These are phyloP conservation scores for Klebsormidium nitens DNA, from an alignment of 139 green algal species.

Conservation along the genomic window DNA sequence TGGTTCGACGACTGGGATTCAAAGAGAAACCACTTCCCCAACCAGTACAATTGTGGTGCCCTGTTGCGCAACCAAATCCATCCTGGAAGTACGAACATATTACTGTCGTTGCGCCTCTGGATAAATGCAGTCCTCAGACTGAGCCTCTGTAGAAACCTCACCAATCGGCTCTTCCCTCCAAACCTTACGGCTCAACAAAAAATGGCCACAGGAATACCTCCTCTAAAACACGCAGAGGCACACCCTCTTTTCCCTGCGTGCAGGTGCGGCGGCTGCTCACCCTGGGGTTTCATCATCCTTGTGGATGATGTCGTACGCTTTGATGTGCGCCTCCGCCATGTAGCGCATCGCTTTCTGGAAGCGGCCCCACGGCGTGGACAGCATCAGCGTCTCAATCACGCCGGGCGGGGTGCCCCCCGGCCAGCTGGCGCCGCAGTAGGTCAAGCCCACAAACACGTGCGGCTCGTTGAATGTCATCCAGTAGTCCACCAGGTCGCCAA, in stretches of 20 bases:
- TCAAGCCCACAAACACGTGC: slow-evolving; percentile 37
- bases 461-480: slow-evolving; percentile 45
- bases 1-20: no score
- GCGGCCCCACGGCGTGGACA: slow-evolving; percentile 4
- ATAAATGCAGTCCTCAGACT: no score
- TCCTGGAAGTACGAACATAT: no score
- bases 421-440: slow-evolving; percentile 36
- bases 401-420: slow-evolving; percentile 17
- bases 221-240: no score
- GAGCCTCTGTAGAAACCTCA: no score
- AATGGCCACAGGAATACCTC: no score
- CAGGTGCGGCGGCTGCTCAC: background rate
- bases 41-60: no score
- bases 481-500: slow-evolving; percentile 31
- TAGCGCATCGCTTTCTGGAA: slow-evolving; percentile 7
- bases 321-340: slow-evolving; percentile 26
- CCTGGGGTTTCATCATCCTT: background rate
- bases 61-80: no score
- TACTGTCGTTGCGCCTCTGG: no score
- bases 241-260: background rate
- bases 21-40: no score
- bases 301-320: slow-evolving; percentile 24
- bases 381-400: slow-evolving; percentile 7
- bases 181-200: no score
- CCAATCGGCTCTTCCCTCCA: no score